Evolutionary conservation across 768 basidiomycete species (phyloP).

Genomic region (Suillus subluteus): DNA sequence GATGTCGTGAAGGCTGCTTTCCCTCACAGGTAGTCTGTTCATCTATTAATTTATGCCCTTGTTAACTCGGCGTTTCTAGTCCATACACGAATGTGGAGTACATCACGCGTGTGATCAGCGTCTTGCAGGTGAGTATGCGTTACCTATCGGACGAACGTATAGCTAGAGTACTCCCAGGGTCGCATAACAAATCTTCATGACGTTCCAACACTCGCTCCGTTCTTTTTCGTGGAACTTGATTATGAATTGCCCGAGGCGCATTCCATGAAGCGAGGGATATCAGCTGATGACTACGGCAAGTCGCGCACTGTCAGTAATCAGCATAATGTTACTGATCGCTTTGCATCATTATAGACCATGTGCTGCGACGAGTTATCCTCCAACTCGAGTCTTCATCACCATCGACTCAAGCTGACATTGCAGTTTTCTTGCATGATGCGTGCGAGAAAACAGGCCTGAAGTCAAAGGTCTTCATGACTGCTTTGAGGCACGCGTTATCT

Average conservation of each 20-base stretch:
- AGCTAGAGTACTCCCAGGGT: constrained; percentile 45
- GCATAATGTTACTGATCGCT: constrained; percentile 5
- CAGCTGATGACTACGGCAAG: constrained; percentile 50
- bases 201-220: constrained; percentile 67
- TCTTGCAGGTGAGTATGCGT: constrained; percentile 52
- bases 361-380: constrained; percentile 4
- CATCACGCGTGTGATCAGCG: constrained; percentile 64
- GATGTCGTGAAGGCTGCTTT: constrained; percentile 57
- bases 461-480: constrained; percentile 66
- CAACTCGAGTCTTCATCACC: constrained; percentile 5
- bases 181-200: constrained; percentile 74
- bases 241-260: constrained; percentile 56
- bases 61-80: constrained; percentile 29
- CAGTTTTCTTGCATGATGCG: constrained; percentile 47
- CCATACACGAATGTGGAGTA: constrained; percentile 56
- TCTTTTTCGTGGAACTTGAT: constrained; percentile 78
- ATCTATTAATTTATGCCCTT: not conserved
- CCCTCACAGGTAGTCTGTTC: constrained; percentile 52
- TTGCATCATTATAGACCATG: constrained; percentile 10
- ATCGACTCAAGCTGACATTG: constrained; percentile 29
- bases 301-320: not conserved
- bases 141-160: not conserved
- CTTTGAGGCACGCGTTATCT: constrained; percentile 76
- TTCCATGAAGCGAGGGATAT: constrained; percentile 50
- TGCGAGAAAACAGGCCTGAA: constrained; percentile 43